Evolutionary conservation across 1,284 basidiomycete species (phyloP).

Genomic region (Sanguinoderma infundibulare): DNA sequence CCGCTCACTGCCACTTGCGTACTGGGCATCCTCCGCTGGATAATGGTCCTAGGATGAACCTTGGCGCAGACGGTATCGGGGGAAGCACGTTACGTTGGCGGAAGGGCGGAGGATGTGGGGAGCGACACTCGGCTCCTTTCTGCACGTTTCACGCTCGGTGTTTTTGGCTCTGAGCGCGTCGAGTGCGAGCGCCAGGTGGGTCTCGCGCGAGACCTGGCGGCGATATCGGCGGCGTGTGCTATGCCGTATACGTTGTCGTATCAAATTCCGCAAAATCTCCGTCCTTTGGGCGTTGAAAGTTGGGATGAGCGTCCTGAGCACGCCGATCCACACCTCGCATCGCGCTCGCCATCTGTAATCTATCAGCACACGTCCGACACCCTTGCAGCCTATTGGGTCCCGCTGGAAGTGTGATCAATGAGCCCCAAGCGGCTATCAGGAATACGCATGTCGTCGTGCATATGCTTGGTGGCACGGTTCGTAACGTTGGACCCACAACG

Average conservation of each 20-base stretch:
- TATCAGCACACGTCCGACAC: background rate
- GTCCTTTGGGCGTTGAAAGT: background rate
- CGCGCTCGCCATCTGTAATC: background rate
- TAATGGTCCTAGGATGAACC: too few species aligned
- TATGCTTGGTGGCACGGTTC: background rate
- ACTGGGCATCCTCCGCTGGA: background rate
- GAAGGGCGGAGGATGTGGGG: too few species aligned
- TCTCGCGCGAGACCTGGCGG: too few species aligned
- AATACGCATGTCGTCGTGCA: background rate
- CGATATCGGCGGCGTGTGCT: too few species aligned
- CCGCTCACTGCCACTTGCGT: background rate
- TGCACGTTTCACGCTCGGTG: too few species aligned
- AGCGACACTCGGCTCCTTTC: too few species aligned
- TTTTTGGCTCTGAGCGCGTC: too few species aligned
- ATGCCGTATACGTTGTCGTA: background rate
- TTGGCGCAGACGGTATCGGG: too few species aligned
- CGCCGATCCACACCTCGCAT: background rate
- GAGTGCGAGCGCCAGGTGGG: too few species aligned
- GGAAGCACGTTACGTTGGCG: too few species aligned
- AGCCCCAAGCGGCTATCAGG: conserved; percentile 2
- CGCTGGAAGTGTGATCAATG: background rate
- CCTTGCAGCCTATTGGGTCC: background rate
- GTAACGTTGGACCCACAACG: background rate
- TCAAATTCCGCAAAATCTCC: background rate
- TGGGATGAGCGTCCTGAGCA: background rate